Evolutionary conservation across 805 yeast species (phyloP).

Genomic region (Metschnikowia aberdeeniae): DNA sequence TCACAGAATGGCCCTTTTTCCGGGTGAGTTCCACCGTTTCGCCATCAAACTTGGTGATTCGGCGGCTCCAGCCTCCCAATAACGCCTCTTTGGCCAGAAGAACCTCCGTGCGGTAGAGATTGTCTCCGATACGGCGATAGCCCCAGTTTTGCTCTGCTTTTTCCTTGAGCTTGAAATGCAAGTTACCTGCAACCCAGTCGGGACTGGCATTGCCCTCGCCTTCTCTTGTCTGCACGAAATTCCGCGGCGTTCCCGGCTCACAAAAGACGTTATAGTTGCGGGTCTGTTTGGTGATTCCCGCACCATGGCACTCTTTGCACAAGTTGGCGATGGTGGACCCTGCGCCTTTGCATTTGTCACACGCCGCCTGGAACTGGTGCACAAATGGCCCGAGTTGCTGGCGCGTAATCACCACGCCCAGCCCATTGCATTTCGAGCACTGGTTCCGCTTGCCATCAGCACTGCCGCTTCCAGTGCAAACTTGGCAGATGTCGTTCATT

Average conservation of each 20-base stretch:
- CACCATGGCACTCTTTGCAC: constrained; percentile 71
- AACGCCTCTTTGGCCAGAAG: constrained; percentile 68
- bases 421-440: constrained; percentile 72
- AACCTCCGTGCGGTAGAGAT: constrained; percentile 78
- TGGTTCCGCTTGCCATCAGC: constrained; percentile 65
- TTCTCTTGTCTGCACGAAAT: constrained; percentile 50
- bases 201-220: constrained; percentile 88
- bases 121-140: constrained; percentile 71
- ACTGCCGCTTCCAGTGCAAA: constrained; percentile 83
- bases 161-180: constrained; percentile 61
- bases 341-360: constrained; percentile 76
- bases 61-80: constrained; percentile 76
- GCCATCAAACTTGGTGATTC: constrained; percentile 62
- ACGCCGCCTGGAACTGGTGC: constrained; percentile 74
- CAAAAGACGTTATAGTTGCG: constrained; percentile 60
- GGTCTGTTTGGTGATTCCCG: constrained; percentile 51
- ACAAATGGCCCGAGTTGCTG: constrained; percentile 86
- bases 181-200: constrained; percentile 77
- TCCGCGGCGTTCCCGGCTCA: constrained; percentile 66
- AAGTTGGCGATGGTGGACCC: constrained; percentile 63
- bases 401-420: constrained; percentile 60
- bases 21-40: constrained; percentile 46
- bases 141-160: constrained; percentile 61
- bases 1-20: constrained; percentile 45
- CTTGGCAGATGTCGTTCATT: constrained; percentile 70